Base-by-base conservation (phyloP, 2,329 filamentous ascomycete species). In the Penicillium carneum region DNA sequence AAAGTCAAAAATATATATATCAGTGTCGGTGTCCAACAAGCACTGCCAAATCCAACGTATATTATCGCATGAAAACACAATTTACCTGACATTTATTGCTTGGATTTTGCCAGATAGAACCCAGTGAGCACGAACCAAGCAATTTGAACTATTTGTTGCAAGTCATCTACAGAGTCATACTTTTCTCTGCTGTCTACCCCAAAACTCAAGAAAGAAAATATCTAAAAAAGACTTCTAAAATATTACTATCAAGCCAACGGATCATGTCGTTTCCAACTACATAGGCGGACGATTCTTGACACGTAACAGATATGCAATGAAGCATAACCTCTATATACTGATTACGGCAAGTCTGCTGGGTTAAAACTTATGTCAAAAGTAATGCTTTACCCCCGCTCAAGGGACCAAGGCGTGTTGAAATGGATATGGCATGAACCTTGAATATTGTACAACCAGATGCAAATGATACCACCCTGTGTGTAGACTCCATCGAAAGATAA, bases 361-460 rank as follows among this genome's bases (percentile, higher is more conserved):
- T 26, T n/a, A 26, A 38, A 20, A n/a, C 20, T 6, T 1, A 2
- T 0, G 9, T 5, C 10, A n/a, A 23, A 36, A 38, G 11, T 26
- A 12, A n/a, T n/a, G 9, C 10, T n/a, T 26, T 12, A 14, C 9
- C 2, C 12, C 20, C 14, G 5, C 14, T 20, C 8, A n/a, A 49
- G 18, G 12, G 47, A 11, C 5, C 26, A 26, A 26, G 0, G 8
- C 6, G 14, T n/a, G 20, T 36, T 1, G 6, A n/a, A 50, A 12
- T 38, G 7, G 26, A 49, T 4, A 49, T 36, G 18, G 18, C 33
- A 49, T 26, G 47, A 49, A 18, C 31, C 18, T 36, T 50, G 33
- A 38, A 50, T 38, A 38, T 50, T 38, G 14, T 26, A 42, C 41
- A 46, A 29, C 42, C 11, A 55, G 20, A 48, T 55, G 52, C 41